A percentile compares a stretch with the other conserved stretches of the same genome.
Evolutionary conservation across 495 filamentous ascomycete genomes (phyloP).

Genomic region (Parmelia sp.): DNA sequence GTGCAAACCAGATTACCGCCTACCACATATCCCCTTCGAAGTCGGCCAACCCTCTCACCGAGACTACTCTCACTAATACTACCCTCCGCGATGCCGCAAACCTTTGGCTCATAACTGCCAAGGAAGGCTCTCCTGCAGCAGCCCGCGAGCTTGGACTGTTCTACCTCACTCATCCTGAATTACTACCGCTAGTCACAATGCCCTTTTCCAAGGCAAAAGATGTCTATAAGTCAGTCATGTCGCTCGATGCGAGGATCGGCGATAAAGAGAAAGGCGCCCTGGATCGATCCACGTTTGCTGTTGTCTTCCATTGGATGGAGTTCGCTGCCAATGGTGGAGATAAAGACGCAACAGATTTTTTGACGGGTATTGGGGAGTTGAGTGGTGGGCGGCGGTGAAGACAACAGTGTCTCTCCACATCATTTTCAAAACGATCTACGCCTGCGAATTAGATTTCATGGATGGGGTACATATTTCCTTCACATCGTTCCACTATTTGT

Average conservation of each 20-base stretch:
- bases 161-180: slow-evolving; percentile 86
- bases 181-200: slow-evolving; percentile 75
- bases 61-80: slow-evolving; percentile 44
- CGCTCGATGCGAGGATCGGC: slow-evolving; percentile 43
- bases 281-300: slow-evolving; percentile 88
- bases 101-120: slow-evolving; percentile 93
- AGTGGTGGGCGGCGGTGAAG: slow-evolving; percentile 12
- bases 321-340: slow-evolving; percentile 80
- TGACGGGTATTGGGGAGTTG: slow-evolving; percentile 25
- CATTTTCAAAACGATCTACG: background rate
- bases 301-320: slow-evolving; percentile 99
- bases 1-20: slow-evolving; percentile 63
- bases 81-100: slow-evolving; percentile 77
- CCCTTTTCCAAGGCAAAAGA: slow-evolving; percentile 81
- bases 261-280: slow-evolving; percentile 49
- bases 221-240: slow-evolving; percentile 73
- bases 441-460: background rate
- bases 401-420: background rate
- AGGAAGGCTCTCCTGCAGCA: slow-evolving; percentile 87
- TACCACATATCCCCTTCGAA: slow-evolving; percentile 39
- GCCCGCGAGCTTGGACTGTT: slow-evolving; percentile 91
- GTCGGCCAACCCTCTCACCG: slow-evolving; percentile 39
- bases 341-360: slow-evolving; percentile 65
- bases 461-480: background rate
- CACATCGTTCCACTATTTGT: background rate